These are phyloP conservation scores for Jackrogersella minutella DNA, from an alignment of 495 filamentous ascomycete species.

Conservation along the genomic window DNA sequence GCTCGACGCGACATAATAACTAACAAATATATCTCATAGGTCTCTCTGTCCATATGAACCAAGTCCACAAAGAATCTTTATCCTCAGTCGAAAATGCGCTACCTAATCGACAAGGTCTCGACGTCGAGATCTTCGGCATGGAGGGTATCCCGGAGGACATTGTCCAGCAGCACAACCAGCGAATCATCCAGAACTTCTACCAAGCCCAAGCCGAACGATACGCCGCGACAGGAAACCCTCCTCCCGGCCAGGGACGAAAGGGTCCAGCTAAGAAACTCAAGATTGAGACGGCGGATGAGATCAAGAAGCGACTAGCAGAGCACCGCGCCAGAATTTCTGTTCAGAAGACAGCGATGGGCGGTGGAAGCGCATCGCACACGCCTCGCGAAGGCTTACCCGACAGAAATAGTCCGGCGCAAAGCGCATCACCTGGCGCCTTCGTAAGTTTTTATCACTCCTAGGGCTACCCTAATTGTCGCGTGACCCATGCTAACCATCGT, in stretches of 20 bases:
- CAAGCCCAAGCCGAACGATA: conserved; percentile 84
- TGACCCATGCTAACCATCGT: conserved; percentile 9
- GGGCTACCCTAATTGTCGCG: neutral
- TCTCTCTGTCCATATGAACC: conserved; percentile 94
- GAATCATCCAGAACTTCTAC: conserved; percentile 82
- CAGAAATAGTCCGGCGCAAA: conserved; percentile 62
- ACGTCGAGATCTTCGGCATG: conserved; percentile 98
- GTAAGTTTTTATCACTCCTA: conserved; percentile 51
- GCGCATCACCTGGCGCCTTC: conserved; percentile 61
- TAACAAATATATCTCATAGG: conserved; percentile 61
- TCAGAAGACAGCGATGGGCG: conserved; percentile 61
- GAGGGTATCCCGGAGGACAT: conserved; percentile 93
- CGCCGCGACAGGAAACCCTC: conserved; percentile 82
- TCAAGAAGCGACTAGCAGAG: conserved; percentile 84
- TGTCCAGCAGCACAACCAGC: conserved; percentile 79
- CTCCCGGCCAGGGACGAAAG: conserved; percentile 63
- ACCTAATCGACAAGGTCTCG: conserved; percentile 78
- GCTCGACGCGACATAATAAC: conserved; percentile 4
- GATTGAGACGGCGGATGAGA: conserved; percentile 74
- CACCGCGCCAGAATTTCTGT: conserved; percentile 74
- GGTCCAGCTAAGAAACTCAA: conserved; percentile 79
- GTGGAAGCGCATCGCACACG: conserved; percentile 68
- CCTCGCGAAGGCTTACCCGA: conserved; percentile 62
- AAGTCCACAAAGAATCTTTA: conserved; percentile 95
- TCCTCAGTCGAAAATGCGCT: conserved; percentile 89